Base-by-base conservation (phyloP, 2,329 filamentous ascomycete genomes). In the Annulohypoxylon truncatum region DNA sequence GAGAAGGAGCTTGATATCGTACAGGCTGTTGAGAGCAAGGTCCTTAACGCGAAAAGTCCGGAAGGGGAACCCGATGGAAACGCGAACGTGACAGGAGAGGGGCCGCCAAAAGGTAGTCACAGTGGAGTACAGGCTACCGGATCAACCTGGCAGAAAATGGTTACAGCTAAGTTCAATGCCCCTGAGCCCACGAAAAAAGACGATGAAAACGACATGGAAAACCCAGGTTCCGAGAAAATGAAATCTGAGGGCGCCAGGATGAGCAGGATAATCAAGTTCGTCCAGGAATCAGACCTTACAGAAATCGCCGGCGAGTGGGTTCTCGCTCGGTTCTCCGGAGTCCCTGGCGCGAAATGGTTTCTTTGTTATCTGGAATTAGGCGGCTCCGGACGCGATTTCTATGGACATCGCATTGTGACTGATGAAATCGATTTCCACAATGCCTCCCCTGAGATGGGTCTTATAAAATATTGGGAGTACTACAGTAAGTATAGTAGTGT, bases 381-480 rank as follows among this genome's bases (percentile, higher is more conserved):
- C 3, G 69, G 71, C 0, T 71, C 70, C 2, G 69, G 64, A 10
- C 52, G 71, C 15, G 65, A 72, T 35, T 77, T 74, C 61, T 77
- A 78, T 52, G 75, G 74, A 4, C 71, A 71, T 29, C 72, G 73
- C 12, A 75, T 75, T 29, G 67, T 72, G 64, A 74, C 67, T 61
- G 75, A 68, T 20, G 75, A 79, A 62, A 73, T 81, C 46, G 77
- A 79, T 57, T 77, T 77, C 26, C 70, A 72, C 61, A 64, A 70
- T 56, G 71, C 73, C 6, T 71, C 71, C 31, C 74, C 73, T n/a
- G 73, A 76, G 65, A 67, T 65, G 26, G 72, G 73, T 0, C 67
- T 76, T n/a, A 53, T 72, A 4, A 70, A 68, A 12, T 71, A 67
- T 12, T 76, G 73, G 73, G 71, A 76, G 60, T 67, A 61, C 10